Conservation (phyloP, 495 filamentous ascomycete species). For the Trichodelitschia bisporula region DNA sequence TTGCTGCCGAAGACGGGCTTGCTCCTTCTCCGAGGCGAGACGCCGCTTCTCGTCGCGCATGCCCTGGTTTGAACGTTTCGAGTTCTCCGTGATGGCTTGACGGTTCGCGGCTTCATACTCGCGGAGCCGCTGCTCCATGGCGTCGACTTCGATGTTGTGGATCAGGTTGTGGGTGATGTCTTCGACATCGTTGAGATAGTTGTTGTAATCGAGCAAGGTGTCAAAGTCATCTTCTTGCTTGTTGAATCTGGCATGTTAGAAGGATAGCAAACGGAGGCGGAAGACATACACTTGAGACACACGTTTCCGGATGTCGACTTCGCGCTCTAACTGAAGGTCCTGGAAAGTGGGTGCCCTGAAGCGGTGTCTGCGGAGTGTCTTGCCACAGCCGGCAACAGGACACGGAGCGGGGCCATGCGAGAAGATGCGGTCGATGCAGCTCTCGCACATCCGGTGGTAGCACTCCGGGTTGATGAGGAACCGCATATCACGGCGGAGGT, state of each 20-base stretch:
- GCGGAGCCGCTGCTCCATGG: slow-evolving; percentile 42
- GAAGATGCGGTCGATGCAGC: slow-evolving; percentile 88
- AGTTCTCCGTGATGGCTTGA: slow-evolving; percentile 29
- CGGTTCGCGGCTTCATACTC: slow-evolving; percentile 44
- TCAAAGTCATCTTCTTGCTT: slow-evolving; percentile 76
- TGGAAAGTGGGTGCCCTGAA: slow-evolving; percentile 80
- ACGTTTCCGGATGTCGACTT: slow-evolving; percentile 75
- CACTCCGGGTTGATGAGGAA: slow-evolving; percentile 95
- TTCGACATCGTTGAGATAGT: slow-evolving; percentile 88
- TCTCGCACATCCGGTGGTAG: slow-evolving; percentile 96
- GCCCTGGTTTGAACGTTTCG: too few species aligned
- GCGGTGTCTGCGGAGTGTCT: slow-evolving; percentile 57
- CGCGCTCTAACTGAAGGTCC: slow-evolving; percentile 73
- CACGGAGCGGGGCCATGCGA: slow-evolving; percentile 72
- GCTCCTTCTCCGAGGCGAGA: slow-evolving; percentile 32
- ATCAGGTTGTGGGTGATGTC: slow-evolving; percentile 74
- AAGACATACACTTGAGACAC: slow-evolving; percentile 33
- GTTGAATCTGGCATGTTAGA: slow-evolving; percentile 31
- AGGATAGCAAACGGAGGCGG: neutral
- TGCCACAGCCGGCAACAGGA: slow-evolving; percentile 64
- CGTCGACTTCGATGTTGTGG: slow-evolving; percentile 36
- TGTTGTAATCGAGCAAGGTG: slow-evolving; percentile 55
- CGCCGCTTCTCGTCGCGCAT: slow-evolving; percentile 12
- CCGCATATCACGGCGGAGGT: slow-evolving; percentile 76
- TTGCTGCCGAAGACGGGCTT: slow-evolving; percentile 27